These are phyloP conservation scores for Paramarasmius palmivorus DNA, from an alignment of 1,284 basidiomycete species.

Conservation along the genomic window DNA sequence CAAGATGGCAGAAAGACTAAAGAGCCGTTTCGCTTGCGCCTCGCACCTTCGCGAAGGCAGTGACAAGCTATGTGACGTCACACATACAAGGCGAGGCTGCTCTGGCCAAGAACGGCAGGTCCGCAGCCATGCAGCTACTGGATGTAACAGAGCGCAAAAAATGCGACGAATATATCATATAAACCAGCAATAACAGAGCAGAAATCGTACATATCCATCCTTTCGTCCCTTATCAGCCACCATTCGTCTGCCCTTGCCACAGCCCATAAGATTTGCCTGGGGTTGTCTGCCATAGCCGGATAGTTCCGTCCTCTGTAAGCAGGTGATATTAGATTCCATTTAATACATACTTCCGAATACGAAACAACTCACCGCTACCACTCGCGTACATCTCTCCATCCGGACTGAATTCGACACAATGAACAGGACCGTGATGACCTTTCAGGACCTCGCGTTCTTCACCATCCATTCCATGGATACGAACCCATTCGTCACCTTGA, in stretches of 20 bases:
- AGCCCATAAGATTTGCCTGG: constrained; percentile 92
- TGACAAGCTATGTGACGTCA: background rate
- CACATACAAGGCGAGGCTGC: too few relatives aligned
- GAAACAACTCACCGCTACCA: constrained; percentile 78
- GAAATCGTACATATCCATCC: constrained; percentile 4
- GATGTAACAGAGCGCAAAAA: background rate
- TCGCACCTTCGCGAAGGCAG: constrained; percentile 6
- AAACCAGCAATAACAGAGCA: background rate
- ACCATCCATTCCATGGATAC: constrained; percentile 90
- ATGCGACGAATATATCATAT: background rate
- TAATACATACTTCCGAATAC: background rate
- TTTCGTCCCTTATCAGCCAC: constrained; percentile 27
- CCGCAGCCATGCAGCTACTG: too few relatives aligned
- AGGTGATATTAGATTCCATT: background rate
- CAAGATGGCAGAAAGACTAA: too few relatives aligned
- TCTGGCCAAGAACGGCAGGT: too few relatives aligned
- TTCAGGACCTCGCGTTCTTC: constrained; percentile 91
- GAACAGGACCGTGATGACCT: constrained; percentile 97
- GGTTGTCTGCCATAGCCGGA: constrained; percentile 94
- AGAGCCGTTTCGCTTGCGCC: too few relatives aligned
- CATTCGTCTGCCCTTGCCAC: constrained; percentile 77
- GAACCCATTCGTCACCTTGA: constrained; percentile 91
- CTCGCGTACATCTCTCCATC: constrained; percentile 99
- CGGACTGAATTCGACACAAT: constrained; percentile 91
- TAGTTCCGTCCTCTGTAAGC: constrained; percentile 65